These are phyloP conservation scores for Fusarium concolor DNA, from an alignment of 2,329 filamentous ascomycete genomes.

Conservation along the genomic window DNA sequence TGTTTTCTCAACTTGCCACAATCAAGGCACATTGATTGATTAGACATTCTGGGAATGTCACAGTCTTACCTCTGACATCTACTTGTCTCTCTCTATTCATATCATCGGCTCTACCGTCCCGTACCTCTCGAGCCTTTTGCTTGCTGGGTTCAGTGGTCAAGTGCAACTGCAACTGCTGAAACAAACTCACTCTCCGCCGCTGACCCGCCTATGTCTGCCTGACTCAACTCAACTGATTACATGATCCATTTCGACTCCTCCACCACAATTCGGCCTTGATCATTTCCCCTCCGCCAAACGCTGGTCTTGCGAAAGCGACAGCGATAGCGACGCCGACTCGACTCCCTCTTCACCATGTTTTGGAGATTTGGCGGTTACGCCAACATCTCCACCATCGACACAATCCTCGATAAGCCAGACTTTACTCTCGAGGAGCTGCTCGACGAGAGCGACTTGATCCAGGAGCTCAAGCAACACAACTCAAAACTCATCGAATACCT, in stretches of 20 bases:
- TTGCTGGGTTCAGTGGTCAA: conserved; percentile 10
- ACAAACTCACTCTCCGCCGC: conserved; percentile 17
- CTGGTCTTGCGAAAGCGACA: conserved; percentile 49
- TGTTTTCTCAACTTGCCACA: conserved; percentile 3
- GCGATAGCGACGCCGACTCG: conserved; percentile 46
- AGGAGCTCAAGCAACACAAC: conserved; percentile 98
- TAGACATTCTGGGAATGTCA: conserved; percentile 36
- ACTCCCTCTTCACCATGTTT: conserved; percentile 80
- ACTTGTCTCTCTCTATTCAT: neutral
- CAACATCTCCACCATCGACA: conserved; percentile 96
- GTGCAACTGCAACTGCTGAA: conserved; percentile 11
- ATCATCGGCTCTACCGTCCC: neutral
- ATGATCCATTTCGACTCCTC: conserved; percentile 45
- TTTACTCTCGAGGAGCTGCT: conserved; percentile 95
- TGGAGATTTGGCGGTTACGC: conserved; percentile 99
- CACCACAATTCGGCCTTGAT: conserved; percentile 34
- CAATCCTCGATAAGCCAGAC: conserved; percentile 95
- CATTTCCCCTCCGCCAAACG: conserved; percentile 33
- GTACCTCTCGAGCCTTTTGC: conserved; percentile 1
- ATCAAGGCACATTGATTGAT: conserved; percentile 16
- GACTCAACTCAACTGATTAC: conserved; percentile 40
- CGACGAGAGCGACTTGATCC: conserved; percentile 94
- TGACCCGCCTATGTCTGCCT: conserved; percentile 36
- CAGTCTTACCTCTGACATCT: neutral
- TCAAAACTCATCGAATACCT: conserved; percentile 97